Base-by-base conservation (phyloP, 495 filamentous ascomycete genomes). In the Hypoxylon trugodes region DNA sequence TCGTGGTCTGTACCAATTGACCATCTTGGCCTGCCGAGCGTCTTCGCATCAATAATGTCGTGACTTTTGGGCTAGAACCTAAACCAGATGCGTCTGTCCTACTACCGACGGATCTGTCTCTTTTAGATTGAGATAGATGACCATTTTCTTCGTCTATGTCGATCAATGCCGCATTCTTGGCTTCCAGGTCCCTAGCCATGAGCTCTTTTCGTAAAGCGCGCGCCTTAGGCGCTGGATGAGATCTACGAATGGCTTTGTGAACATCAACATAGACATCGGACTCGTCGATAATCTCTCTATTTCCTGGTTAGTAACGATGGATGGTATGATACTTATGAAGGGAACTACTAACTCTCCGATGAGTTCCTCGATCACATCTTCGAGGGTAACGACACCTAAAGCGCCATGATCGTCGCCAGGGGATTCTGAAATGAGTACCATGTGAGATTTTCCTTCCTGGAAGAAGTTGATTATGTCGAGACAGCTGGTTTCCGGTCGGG, bases 391-490 rank as follows among this genome's bases (percentile, higher is more conserved):
- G 1, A 98, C 95, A 18, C 95, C 95, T 12, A 97, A 77, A 1
- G 93, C 92, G 32, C 95, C 95, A 58, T 89, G 86, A 69, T 96
- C 87, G 60, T 96, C 89, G 9, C 95, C 92, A 1, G 95, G 95
- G 56, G 81, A 87, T 65, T 96, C 90, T 5, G 93, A 96, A 7
- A 97, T 93, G 21, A 98, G 82, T 7, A 98, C 94, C 96, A 98
- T 98, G 75, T 98, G 95, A 7, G 92, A 96, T 73, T 98, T 98
- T 48, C 95, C 95, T 77, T 98, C 94, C 73, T 98, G 95, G 78
- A 98, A 98, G 77, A 96, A 98, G 77, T 98, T 98, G 73, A 98
- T 89, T 63, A 98, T 98, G 71, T 98, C 95, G 36, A 98, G 78
- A 72, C 95, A 98, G 73, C 92, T 96, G 0, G 95, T 98, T 66